phyloP scores from a whole-genome alignment of 1,284 basidiomycete genomes.

The Fomitopsis schrenkii region DNA sequence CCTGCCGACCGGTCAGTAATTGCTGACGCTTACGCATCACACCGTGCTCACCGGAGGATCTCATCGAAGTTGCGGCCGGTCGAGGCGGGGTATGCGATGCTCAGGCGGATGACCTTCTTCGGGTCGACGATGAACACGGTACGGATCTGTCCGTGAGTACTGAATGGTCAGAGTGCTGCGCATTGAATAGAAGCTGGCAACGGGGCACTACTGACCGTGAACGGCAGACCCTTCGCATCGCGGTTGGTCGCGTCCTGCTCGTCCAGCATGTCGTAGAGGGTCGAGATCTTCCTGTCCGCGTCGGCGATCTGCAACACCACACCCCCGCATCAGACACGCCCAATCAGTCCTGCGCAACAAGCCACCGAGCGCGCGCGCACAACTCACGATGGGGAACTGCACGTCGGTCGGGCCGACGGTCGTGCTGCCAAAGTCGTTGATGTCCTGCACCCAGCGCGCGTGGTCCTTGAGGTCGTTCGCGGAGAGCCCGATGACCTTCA shows the following conservation, averaged over 20 bases:
- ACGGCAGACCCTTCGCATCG: constrained; percentile 86
- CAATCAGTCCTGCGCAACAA: neutral
- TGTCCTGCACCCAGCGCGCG: constrained; percentile 89
- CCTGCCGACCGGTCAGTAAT: constrained; percentile 23
- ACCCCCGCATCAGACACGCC: neutral
- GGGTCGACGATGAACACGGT: constrained; percentile 95
- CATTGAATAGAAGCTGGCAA: neutral
- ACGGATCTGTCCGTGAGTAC: constrained; percentile 61
- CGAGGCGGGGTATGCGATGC: constrained; percentile 86
- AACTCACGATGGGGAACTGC: constrained; percentile 85
- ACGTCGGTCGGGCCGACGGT: constrained; percentile 63
- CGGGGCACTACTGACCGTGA: constrained; percentile 51
- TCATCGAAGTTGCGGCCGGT: constrained; percentile 86
- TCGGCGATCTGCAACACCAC: constrained; percentile 74
- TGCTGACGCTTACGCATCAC: neutral
- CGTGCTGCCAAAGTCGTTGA: constrained; percentile 75
- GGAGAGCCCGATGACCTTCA: constrained; percentile 94
- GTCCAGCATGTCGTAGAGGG: constrained; percentile 94
- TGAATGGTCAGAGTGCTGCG: neutral
- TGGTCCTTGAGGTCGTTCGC: constrained; percentile 90
- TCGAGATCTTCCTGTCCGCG: constrained; percentile 81
- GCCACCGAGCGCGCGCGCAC: neutral
- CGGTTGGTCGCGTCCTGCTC: constrained; percentile 92
- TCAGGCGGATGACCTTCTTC: constrained; percentile 87
- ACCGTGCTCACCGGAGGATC: constrained; percentile 64